Conservation (phyloP, 1,284 basidiomycete genomes). For the Apiotrichum montevideense region DNA sequence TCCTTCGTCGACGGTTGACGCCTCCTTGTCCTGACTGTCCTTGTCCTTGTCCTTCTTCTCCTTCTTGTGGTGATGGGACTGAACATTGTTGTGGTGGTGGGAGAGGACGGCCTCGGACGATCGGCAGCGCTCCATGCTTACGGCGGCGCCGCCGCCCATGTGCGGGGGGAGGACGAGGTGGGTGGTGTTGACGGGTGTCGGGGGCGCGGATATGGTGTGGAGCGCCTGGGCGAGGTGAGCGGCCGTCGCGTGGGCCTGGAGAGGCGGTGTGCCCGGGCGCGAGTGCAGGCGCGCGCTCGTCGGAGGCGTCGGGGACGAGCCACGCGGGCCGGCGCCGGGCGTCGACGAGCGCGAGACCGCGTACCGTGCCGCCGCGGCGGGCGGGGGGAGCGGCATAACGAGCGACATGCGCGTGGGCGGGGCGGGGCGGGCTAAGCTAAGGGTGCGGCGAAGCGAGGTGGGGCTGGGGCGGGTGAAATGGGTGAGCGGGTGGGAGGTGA, state of each 20-base stretch:
- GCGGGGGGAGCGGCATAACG: conserved; percentile 16
- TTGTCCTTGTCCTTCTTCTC: too few species aligned
- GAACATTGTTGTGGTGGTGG: conserved; percentile 6
- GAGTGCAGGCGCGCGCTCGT: conserved; percentile 17
- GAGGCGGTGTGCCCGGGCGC: conserved; percentile 17
- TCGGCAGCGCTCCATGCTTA: conserved; percentile 39
- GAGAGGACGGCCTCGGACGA: conserved; percentile 34
- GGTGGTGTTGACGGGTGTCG: conserved; percentile 40
- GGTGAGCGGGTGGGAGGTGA: too few species aligned
- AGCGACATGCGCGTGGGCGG: conserved; percentile 10
- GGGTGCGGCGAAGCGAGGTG: neutral
- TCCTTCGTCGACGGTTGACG: neutral
- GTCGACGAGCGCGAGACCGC: conserved; percentile 17
- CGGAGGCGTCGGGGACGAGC: conserved; percentile 13
- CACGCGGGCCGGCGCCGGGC: conserved; percentile 6
- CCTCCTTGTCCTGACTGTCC: neutral
- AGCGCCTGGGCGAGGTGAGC: conserved; percentile 14
- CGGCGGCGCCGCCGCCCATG: conserved; percentile 14
- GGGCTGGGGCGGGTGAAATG: too few species aligned
- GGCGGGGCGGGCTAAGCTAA: neutral
- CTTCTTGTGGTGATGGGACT: neutral
- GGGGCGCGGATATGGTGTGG: conserved; percentile 38
- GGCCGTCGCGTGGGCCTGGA: neutral
- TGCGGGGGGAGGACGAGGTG: conserved; percentile 31
- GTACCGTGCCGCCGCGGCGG: conserved; percentile 13